Conservation (phyloP, 139 green algal species). For the Haematococcus sp. region DNA sequence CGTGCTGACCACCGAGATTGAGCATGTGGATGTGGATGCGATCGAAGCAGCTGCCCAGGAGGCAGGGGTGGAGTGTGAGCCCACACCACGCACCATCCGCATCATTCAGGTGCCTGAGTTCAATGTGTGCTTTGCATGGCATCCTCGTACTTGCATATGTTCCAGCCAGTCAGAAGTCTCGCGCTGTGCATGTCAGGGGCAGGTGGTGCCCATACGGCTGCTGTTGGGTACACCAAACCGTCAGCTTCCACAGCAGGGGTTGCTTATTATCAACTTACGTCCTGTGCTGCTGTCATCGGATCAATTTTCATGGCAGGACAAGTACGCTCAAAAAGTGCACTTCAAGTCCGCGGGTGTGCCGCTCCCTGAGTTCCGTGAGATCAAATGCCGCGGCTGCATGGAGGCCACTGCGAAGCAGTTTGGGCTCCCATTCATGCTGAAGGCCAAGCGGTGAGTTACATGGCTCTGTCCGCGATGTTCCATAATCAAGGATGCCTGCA, state of each 20-base stretch:
- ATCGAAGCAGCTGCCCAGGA: conserved; percentile 60
- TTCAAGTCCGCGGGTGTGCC: conserved; percentile 76
- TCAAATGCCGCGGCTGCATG: conserved; percentile 56
- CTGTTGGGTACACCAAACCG: too few species aligned
- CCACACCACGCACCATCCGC: conserved; percentile 64
- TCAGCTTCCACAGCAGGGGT: too few species aligned
- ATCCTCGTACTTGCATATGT: neutral
- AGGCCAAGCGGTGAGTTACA: conserved; percentile 67
- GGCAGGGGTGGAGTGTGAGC: conserved; percentile 77
- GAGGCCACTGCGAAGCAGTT: conserved; percentile 51
- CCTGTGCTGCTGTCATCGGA: too few species aligned
- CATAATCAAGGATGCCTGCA: neutral
- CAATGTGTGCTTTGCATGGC: neutral
- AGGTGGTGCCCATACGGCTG: neutral
- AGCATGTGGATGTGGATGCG: conserved; percentile 91
- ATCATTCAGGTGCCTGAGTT: conserved; percentile 55
- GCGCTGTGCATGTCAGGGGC: neutral
- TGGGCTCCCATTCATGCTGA: conserved; percentile 96
- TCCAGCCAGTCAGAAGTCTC: neutral
- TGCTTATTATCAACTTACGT: too few species aligned
- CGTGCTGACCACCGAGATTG: conserved; percentile 97
- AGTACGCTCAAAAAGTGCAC: conserved; percentile 93
- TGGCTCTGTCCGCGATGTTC: neutral
- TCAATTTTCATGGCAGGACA: too few species aligned
- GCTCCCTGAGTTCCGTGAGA: conserved; percentile 71